phyloP scores from a whole-genome alignment of 1,284 basidiomycete species.

The Papiliotrema terrestris region DNA sequence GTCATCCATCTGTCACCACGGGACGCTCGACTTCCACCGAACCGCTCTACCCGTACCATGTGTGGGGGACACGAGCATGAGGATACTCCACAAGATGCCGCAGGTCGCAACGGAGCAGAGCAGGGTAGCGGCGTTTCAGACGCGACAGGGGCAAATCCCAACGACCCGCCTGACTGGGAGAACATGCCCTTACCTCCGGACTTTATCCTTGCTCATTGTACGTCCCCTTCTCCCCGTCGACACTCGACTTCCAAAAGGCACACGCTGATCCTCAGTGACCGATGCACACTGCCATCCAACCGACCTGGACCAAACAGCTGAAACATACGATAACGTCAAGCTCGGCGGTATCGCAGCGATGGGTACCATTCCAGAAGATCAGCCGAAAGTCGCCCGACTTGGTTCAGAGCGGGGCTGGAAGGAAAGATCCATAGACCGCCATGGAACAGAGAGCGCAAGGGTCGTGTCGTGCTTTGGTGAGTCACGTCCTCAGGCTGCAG shows the following conservation, averaged over 20 bases:
- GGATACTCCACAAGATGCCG: neutral
- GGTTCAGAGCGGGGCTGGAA: slow-evolving; percentile 15
- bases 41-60: too few species aligned
- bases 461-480: slow-evolving; percentile 48
- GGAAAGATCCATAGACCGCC: slow-evolving; percentile 2
- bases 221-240: neutral
- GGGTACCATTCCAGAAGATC: slow-evolving; percentile 41
- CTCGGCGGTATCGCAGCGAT: slow-evolving; percentile 44
- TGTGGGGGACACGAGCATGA: too few species aligned
- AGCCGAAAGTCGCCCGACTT: slow-evolving; percentile 29
- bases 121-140: too few species aligned
- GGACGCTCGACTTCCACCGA: too few species aligned
- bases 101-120: neutral
- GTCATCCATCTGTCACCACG: too few species aligned
- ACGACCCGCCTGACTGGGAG: slow-evolving; percentile 27
- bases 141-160: neutral
- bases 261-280: slow-evolving; percentile 25
- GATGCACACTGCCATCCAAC: slow-evolving; percentile 52
- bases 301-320: slow-evolving; percentile 27
- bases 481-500: slow-evolving; percentile 9
- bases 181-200: neutral
- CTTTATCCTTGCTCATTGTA: neutral
- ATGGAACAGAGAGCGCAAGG: slow-evolving; percentile 5
- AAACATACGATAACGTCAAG: slow-evolving; percentile 23
- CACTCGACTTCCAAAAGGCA: neutral